phyloP scores from a whole-genome alignment of 2,329 filamentous ascomycete genomes.

The Phymatotrichopsis omnivora region DNA sequence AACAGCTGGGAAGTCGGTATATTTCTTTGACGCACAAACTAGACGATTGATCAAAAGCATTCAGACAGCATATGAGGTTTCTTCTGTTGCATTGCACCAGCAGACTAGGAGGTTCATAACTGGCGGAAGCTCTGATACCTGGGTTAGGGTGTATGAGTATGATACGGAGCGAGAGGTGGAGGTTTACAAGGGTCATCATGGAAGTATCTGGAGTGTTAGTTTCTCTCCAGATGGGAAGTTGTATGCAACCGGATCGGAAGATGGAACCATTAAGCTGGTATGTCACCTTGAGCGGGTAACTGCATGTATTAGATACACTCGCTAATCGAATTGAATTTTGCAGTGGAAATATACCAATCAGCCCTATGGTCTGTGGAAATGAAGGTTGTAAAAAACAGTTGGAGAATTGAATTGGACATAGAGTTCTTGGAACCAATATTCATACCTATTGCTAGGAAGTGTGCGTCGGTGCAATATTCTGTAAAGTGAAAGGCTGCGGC shows the following conservation, averaged over 20 bases:
- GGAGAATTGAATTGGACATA: no score
- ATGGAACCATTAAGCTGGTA: slow-evolving; percentile 86
- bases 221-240: slow-evolving; percentile 94
- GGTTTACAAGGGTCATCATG: slow-evolving; percentile 92
- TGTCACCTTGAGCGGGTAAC: slow-evolving; percentile 4
- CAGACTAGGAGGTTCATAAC: slow-evolving; percentile 75
- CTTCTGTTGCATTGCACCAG: slow-evolving; percentile 79
- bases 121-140: slow-evolving; percentile 83
- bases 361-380: slow-evolving; percentile 57
- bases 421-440: no score
- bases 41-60: slow-evolving; percentile 62
- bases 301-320: not conserved
- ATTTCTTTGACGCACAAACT: slow-evolving; percentile 55
- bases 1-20: slow-evolving; percentile 85
- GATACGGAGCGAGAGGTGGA: slow-evolving; percentile 77
- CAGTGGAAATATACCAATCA: slow-evolving; percentile 56
- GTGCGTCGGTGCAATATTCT: no score
- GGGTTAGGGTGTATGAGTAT: slow-evolving; percentile 90
- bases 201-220: slow-evolving; percentile 89
- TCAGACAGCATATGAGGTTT: slow-evolving; percentile 71
- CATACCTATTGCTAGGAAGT: no score
- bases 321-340: slow-evolving; percentile 4
- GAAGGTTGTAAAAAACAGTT: no score
- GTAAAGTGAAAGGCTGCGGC: no score
- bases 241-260: slow-evolving; percentile 92